Evolutionary conservation across 495 filamentous ascomycete species (phyloP), one percentile per base, ranked within the genome.

Genomic region (Penicillium crystallinum): DNA sequence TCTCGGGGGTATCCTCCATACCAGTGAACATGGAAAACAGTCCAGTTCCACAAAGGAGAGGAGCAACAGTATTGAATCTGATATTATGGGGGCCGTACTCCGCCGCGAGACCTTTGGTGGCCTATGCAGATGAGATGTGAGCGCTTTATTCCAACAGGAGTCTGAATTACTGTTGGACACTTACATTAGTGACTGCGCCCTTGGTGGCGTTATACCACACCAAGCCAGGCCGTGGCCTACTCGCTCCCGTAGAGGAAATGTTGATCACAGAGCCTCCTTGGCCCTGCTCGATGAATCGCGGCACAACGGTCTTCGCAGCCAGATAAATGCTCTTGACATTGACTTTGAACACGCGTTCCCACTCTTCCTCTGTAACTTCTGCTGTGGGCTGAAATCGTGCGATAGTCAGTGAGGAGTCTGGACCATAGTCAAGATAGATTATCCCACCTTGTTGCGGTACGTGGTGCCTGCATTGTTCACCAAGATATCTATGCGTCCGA

Each of bases 151-250:
- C 14, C 21, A 15, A 15, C 21, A 19, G n/a, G 23, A 3, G 23
- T 27, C 23, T 27, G 7, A 7, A 27, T 7, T 7, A 27, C 23
- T 3, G 3, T 7, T 27, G 9, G 23, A 6, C 15, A 57, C 70
- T 17, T 61, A 82, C 84, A 61, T 84, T 86, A 31, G 77, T 76
- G 4, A 86, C 80, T 21, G 84, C 83, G 2, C 78, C 82, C 63
- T 88, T 88, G 30, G 78, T 81, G 3, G 81, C 79, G 59, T 86
- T 88, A 58, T 88, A 88, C 82, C 82, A 86, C 10, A 85, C 82
- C 49, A 88, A 67, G 3, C 82, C 81, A 5, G 83, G 81, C n/a
- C 84, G 73, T 3, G 84, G 84, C 46, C 84, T 72, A 19, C 74
- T 77, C 8, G 81, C 80, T 4, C 82, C 84, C 25, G 84, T 84